phyloP scores from a whole-genome alignment of 495 filamentous ascomycete species.

The Talaromyces adpressus region DNA sequence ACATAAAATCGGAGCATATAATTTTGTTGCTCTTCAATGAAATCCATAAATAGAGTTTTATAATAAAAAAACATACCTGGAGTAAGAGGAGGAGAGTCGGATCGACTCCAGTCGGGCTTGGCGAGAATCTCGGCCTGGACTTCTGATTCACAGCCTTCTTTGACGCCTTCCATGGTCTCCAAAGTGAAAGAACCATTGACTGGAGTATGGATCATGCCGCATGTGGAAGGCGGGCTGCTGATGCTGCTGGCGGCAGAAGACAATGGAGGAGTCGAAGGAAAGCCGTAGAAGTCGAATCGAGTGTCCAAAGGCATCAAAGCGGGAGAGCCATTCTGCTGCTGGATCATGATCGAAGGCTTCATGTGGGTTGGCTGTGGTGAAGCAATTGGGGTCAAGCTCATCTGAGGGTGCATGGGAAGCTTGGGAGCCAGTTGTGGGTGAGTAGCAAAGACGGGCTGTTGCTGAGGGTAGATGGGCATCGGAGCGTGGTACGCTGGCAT shows the following conservation, averaged over 20 bases:
- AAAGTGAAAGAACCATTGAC: slow-evolving; percentile 72
- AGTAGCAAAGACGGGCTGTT: slow-evolving; percentile 40
- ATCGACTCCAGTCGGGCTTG: slow-evolving; percentile 66
- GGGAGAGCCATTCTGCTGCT: slow-evolving; percentile 53
- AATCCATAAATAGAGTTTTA: slow-evolving; percentile 8
- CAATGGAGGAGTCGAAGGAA: slow-evolving; percentile 82
- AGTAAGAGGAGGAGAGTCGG: slow-evolving; percentile 78
- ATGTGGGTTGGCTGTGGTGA: slow-evolving; percentile 73
- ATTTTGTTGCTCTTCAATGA: background rate
- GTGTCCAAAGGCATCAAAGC: slow-evolving; percentile 73
- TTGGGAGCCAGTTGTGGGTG: slow-evolving; percentile 60
- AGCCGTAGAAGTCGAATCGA: slow-evolving; percentile 68
- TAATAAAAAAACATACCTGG: slow-evolving; percentile 63
- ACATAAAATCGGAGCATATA: background rate
- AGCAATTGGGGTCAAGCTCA: slow-evolving; percentile 67
- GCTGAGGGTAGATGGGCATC: slow-evolving; percentile 33
- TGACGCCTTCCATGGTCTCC: slow-evolving; percentile 70
- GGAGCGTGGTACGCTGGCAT: slow-evolving; percentile 39
- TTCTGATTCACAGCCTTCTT: slow-evolving; percentile 72
- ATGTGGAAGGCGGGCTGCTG: slow-evolving; percentile 77
- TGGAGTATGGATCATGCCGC: slow-evolving; percentile 73
- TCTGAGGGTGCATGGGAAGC: slow-evolving; percentile 46
- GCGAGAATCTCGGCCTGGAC: slow-evolving; percentile 70
- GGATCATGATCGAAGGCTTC: slow-evolving; percentile 66
- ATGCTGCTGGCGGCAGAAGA: slow-evolving; percentile 77